Base-by-base conservation (phyloP, 768 basidiomycete genomes). In the Calocera viscosa region DNA sequence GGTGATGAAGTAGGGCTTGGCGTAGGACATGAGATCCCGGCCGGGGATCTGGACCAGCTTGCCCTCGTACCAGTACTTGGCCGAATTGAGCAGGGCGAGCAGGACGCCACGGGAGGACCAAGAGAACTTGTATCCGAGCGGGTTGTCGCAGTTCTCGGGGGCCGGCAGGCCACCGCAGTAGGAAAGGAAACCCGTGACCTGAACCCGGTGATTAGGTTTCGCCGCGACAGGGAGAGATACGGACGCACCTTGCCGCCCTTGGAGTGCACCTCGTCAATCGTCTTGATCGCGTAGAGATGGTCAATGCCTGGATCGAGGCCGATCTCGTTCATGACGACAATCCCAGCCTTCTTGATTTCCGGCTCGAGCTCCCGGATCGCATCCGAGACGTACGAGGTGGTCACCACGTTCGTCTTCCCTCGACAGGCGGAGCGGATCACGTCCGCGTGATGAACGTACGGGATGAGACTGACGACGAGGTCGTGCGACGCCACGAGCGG, bases 61-160 rank as follows among this genome's bases (percentile, higher is more conserved):
- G 34, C 86, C 84, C 65, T 82, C 78, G 40, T 85, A 80, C 73
- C 89, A 81, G 79, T 88, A 94, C 1, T 89, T 86, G 22, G 92
- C 96, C 38, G 83, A 81, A 81, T 98, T 98, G 72, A 94, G 84
- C 64, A 97, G 84, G 1, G 96, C 95, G 71, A 97, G 88, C 66
- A 99, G 87, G 49, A 94, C 94, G 64, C 94, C 95, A 24, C 93
- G 89, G 8, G 94, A 90, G 7, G 93, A 95, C 96, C 96, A 98
- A 39, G 93, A 96, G 80, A 99, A 97, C 77, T 97, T 97, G 86
- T 97, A 99, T 12, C 95, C 95, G 67, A 98, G 87, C 1, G 96
- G 94, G 80, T 98, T 99, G 73, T 87, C 86, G 2, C 92, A 85
- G 73, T 88, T 88, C 72, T 91, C 88, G 7, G 93, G 91, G 0